phyloP scores from a whole-genome alignment of 768 basidiomycete genomes.

The Lactarius trivialis region DNA sequence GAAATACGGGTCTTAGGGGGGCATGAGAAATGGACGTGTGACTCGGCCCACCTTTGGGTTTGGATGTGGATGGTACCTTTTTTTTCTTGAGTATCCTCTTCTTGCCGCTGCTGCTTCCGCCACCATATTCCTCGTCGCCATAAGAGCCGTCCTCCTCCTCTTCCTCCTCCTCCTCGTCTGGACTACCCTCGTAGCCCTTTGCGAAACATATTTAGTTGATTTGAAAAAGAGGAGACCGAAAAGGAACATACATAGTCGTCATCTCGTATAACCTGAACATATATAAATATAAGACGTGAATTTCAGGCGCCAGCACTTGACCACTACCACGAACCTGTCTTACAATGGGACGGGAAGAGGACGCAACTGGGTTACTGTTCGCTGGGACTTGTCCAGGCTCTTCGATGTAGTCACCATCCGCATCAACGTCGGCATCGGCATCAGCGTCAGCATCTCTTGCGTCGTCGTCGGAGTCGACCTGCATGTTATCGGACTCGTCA shows the following conservation, averaged over 20 bases:
- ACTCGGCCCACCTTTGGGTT: slow-evolving; percentile 49
- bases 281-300: slow-evolving; percentile 15
- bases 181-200: slow-evolving; percentile 52
- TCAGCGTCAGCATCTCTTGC: slow-evolving; percentile 34
- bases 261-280: slow-evolving; percentile 30
- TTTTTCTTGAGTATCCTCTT: slow-evolving; percentile 67
- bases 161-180: slow-evolving; percentile 53
- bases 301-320: slow-evolving; percentile 10
- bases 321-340: slow-evolving; percentile 29
- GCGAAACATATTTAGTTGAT: slow-evolving; percentile 25
- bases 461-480: slow-evolving; percentile 54
- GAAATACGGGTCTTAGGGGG: slow-evolving; percentile 28
- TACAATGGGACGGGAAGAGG: slow-evolving; percentile 31
- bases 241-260: slow-evolving; percentile 46
- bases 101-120: slow-evolving; percentile 35
- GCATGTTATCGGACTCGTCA: slow-evolving; percentile 52
- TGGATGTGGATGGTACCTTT: slow-evolving; percentile 46
- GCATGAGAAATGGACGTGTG: slow-evolving; percentile 14
- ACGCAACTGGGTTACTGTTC: slow-evolving; percentile 35
- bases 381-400: slow-evolving; percentile 35
- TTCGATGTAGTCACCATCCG: slow-evolving; percentile 53
- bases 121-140: slow-evolving; percentile 65
- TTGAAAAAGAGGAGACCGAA: slow-evolving; percentile 22
- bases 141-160: slow-evolving; percentile 72
- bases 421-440: slow-evolving; percentile 57